phyloP scores from a whole-genome alignment of 1,284 basidiomycete genomes.

The Leccinum subrobustum region DNA sequence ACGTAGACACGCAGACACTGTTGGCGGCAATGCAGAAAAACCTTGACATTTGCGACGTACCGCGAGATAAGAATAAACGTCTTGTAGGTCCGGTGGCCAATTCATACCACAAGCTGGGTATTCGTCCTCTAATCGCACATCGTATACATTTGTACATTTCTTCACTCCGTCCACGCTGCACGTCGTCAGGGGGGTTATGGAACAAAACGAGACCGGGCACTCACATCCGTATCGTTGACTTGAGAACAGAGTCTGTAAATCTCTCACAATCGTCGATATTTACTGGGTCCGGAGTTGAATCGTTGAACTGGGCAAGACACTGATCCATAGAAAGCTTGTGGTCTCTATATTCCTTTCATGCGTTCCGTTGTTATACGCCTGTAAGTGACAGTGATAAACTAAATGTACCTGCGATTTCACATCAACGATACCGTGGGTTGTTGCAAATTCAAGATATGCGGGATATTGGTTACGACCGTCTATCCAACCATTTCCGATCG shows the following conservation, averaged over 20 bases:
- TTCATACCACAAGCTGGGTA: conserved; percentile 96
- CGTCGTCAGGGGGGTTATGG: conserved; percentile 1
- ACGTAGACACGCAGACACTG: conserved; percentile 6
- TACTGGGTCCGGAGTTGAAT: conserved; percentile 57
- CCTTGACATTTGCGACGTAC: conserved; percentile 45
- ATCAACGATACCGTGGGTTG: conserved; percentile 78
- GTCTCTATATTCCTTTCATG: conserved; percentile 55
- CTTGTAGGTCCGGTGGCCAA: conserved; percentile 90
- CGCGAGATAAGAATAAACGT: conserved; percentile 78
- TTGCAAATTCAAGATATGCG: conserved; percentile 85
- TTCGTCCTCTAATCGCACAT: conserved; percentile 84
- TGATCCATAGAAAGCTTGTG: conserved; percentile 60
- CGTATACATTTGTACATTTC: conserved; percentile 94
- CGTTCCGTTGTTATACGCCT: not conserved
- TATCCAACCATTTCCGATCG: conserved; percentile 98
- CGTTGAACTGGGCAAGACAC: conserved; percentile 61
- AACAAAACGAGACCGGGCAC: conserved; percentile 26
- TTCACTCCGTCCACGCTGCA: conserved; percentile 66
- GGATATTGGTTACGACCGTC: conserved; percentile 89
- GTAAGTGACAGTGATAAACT: not conserved
- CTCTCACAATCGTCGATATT: conserved; percentile 64
- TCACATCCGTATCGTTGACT: conserved; percentile 64
- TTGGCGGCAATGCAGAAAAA: not conserved
- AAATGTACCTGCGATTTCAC: conserved; percentile 63
- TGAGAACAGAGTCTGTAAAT: conserved; percentile 63